Base-by-base conservation (phyloP, 2,329 filamentous ascomycete species). In the Aphanoascus verrucosus region DNA sequence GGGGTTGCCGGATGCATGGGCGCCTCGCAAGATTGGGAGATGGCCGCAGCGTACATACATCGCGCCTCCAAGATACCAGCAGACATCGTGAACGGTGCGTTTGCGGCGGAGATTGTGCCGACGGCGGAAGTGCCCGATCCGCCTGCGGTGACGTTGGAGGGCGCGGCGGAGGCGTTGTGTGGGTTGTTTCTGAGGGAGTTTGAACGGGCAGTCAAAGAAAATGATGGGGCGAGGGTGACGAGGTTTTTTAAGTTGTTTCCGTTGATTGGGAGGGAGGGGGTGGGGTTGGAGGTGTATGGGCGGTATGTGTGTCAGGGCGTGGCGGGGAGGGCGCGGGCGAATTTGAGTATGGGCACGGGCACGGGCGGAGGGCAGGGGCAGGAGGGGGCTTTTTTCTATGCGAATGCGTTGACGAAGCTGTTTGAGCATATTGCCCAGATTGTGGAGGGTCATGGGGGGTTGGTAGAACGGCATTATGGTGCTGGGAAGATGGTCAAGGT, bases 391-490 rank as follows among this genome's bases (percentile, higher is more conserved):
- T 87, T 90, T 72, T 95, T 96, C 74, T 97, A 95, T 66, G 90
- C 86, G 41, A 91, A 86, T 68, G 85, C 88, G 1, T 74, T 98
- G 58, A 95, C 90, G 3, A 90, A 88, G 65, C 72, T 98, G 45
- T 98, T 98, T 66, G 91, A 97, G 69, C 91, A 98, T 69, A 95
- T 98, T 67, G 91, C 93, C 1, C 88, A 94, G 66, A 96, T 98
- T 59, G 84, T 98, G 19, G 91, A 97, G 63, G 84, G 86, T 1
- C 93, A 98, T 65, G 88, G 91, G 32, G 83, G 83, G 0, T 76
- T 98, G 7, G 91, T 98, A 1, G 90, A 97, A 72, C 82, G 88
- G 45, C 93, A 98, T 69, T 98, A 98, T 65, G 93, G 93, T 1
- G 72, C 79, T 14, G 88, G 91, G 37, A 93, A 89, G 74, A 98